Base-by-base conservation (phyloP, 768 basidiomycete genomes). In the Rhizopogon roseolus region DNA sequence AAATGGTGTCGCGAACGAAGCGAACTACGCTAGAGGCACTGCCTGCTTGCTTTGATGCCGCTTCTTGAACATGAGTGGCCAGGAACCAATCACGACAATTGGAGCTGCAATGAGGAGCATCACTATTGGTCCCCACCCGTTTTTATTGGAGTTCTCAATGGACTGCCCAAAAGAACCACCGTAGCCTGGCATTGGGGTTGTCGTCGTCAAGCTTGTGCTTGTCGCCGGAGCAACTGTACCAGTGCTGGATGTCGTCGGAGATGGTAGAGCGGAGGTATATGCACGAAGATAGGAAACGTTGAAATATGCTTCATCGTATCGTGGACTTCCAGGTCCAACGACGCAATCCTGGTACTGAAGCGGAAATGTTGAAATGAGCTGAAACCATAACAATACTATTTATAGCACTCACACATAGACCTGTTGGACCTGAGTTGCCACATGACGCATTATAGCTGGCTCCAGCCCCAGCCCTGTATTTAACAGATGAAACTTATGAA, bases 281-380 rank as follows among this genome's bases (percentile, higher is more conserved):
- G 82, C 80, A 16, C 83, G 81, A 29, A 90, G 68, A 57, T 83
- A 83, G 50, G 76, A 74, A 61, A 90, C 74, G 66, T 88, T 85
- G 60, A 88, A 90, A 67, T 80, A 85, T 1, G 83, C 82, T 13
- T 74, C 58, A 66, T 80, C 80, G 65, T 76, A 84, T 50, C 75
- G 75, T n/a, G 76, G 77, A 52, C 76, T 73, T 13, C 81, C 81
- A 7, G 77, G 66, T 11, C 81, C 80, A 5, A 78, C 73, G 22
- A 86, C 82, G 60, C 77, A 77, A 62, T 80, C 76, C 19, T 75
- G 70, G 63, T 84, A 82, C 71, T 79, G 61, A 28, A 52, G 14
- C 19, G 34, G 32, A 34, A 8, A 29, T 29, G 8, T 46, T 22
- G 2, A 22, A 36, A 48, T 27, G 40, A 19, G 40, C 10, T 40